phyloP scores from a whole-genome alignment of 768 basidiomycete species.

The Leccinum boreale region DNA sequence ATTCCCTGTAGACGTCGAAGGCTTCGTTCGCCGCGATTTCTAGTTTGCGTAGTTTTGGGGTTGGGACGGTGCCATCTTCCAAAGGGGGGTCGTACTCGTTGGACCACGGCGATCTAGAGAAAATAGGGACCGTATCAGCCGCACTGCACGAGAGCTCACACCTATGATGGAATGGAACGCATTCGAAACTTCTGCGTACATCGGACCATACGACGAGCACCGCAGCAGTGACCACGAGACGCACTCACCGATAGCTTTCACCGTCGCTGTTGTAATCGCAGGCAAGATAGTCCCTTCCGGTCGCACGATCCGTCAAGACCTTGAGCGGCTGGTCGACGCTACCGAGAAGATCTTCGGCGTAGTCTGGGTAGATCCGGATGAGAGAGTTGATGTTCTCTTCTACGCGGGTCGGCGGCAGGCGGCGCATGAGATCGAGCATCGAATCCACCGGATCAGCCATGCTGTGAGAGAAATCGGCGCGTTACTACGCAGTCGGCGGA shows the following conservation, averaged over 20 bases:
- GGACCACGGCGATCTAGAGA: slow-evolving; percentile 90
- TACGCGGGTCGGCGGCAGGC: slow-evolving; percentile 88
- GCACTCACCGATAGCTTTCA: slow-evolving; percentile 70
- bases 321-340: slow-evolving; percentile 94
- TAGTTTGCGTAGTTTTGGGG: slow-evolving; percentile 80
- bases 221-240: not conserved
- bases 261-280: slow-evolving; percentile 95
- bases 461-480: slow-evolving; percentile 6
- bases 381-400: slow-evolving; percentile 85
- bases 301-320: slow-evolving; percentile 72
- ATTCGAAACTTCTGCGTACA: not conserved
- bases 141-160: not conserved
- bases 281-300: slow-evolving; percentile 86
- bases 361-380: slow-evolving; percentile 82
- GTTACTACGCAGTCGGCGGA: not conserved
- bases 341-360: slow-evolving; percentile 90
- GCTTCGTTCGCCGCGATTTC: slow-evolving; percentile 94
- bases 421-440: slow-evolving; percentile 93
- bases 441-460: slow-evolving; percentile 84
- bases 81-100: slow-evolving; percentile 92
- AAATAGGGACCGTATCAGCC: slow-evolving; percentile 9
- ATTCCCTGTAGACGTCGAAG: slow-evolving; percentile 95
- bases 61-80: slow-evolving; percentile 86
- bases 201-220: not conserved
- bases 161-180: not conserved